phyloP scores from a whole-genome alignment of 352 stramenopile species.

The Globisporangium apiculatum region DNA sequence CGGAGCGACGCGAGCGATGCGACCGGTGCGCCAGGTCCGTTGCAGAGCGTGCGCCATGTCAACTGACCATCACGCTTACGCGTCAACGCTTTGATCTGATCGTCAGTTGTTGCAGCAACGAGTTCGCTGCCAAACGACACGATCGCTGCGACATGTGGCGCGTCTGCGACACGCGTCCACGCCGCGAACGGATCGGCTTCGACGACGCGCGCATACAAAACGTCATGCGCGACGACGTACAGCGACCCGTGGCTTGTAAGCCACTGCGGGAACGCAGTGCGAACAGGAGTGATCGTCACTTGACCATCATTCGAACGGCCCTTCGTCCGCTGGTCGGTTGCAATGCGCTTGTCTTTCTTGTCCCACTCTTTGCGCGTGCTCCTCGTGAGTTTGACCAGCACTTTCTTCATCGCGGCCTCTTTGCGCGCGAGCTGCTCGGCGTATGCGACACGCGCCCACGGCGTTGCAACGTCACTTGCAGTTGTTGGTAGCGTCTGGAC shows the following conservation, averaged over 20 bases:
- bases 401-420: constrained; percentile 87
- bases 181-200: constrained; percentile 28
- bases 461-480: constrained; percentile 73
- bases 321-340: constrained; percentile 26
- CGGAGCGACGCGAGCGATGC: constrained; percentile 61
- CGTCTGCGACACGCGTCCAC: constrained; percentile 42
- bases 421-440: constrained; percentile 81
- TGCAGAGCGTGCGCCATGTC: constrained; percentile 47
- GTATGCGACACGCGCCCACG: constrained; percentile 73
- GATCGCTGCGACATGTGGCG: constrained; percentile 41
- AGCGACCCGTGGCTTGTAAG: constrained; percentile 73
- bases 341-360: constrained; percentile 83
- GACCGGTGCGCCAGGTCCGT: constrained; percentile 32
- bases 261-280: constrained; percentile 51
- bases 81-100: constrained; percentile 45
- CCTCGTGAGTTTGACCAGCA: constrained; percentile 81
- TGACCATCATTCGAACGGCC: constrained; percentile 33
- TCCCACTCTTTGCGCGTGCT: constrained; percentile 79
- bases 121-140: constrained; percentile 75
- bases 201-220: constrained; percentile 57
- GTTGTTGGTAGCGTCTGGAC: constrained; percentile 24
- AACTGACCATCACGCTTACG: constrained; percentile 18
- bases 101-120: constrained; percentile 48
- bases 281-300: constrained; percentile 17
- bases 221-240: constrained; percentile 44